phyloP scores from a whole-genome alignment of 1,284 basidiomycete species.

The Apiotrichum veenhuisii region DNA sequence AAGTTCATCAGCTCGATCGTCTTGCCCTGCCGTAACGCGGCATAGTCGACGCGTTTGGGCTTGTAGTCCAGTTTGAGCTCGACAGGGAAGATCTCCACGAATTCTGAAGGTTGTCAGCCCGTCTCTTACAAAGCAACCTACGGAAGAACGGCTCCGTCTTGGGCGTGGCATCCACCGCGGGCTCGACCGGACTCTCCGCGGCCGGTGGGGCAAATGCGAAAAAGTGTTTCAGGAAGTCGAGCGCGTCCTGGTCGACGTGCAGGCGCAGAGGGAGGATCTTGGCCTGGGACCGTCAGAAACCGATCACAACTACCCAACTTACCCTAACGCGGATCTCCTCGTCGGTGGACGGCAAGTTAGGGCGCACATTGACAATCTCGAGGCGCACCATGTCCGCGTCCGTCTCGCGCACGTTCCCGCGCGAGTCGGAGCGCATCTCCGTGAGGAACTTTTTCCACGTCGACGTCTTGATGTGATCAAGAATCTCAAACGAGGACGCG shows the following conservation, averaged over 20 bases:
- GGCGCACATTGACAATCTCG: slow-evolving; percentile 69
- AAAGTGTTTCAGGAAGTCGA: slow-evolving; percentile 96
- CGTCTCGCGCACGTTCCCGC: slow-evolving; percentile 79
- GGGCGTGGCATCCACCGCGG: slow-evolving; percentile 23
- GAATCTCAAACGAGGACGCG: slow-evolving; percentile 72
- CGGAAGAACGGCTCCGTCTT: slow-evolving; percentile 50
- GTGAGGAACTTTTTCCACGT: slow-evolving; percentile 98
- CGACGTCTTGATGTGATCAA: slow-evolving; percentile 96
- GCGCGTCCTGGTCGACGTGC: slow-evolving; percentile 95
- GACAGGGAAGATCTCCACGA: slow-evolving; percentile 59
- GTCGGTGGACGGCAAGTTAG: slow-evolving; percentile 56
- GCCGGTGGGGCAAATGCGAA: slow-evolving; percentile 78
- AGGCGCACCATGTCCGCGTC: slow-evolving; percentile 89
- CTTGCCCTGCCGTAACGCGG: slow-evolving; percentile 81
- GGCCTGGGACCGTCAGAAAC: slow-evolving; percentile 54
- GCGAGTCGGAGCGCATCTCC: slow-evolving; percentile 70
- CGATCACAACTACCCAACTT: slow-evolving; percentile 36
- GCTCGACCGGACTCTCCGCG: neutral
- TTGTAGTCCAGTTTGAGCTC: slow-evolving; percentile 94
- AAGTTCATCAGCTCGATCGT: slow-evolving; percentile 99
- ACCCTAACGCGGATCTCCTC: slow-evolving; percentile 81
- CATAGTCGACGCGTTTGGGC: slow-evolving; percentile 91
- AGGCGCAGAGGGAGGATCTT: slow-evolving; percentile 84
- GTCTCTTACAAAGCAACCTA: slow-evolving; percentile 17
- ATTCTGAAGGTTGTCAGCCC: slow-evolving; percentile 33